These are phyloP conservation scores for Nitzschia palea DNA, from an alignment of 108 stramenopile species.

Conservation along the genomic window DNA sequence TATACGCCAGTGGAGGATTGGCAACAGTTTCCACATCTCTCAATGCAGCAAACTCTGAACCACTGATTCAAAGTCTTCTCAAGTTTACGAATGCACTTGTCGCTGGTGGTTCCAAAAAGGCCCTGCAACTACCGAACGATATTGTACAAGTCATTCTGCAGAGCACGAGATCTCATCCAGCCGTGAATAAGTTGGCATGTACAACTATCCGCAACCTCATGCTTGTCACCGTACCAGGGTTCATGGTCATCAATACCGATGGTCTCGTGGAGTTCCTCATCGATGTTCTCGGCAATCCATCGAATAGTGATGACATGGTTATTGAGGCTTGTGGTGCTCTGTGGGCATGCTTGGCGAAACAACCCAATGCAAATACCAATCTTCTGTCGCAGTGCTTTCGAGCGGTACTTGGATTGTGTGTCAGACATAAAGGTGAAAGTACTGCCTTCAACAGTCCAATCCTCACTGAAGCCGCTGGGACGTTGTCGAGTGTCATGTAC, in stretches of 20 bases:
- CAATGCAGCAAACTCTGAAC: not conserved
- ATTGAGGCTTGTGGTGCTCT: conserved; percentile 29
- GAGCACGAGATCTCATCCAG: not conserved
- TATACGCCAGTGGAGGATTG: not conserved
- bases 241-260: not conserved
- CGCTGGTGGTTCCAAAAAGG: not conserved
- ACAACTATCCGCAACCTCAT: conserved; percentile 2
- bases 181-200: not conserved
- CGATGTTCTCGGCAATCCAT: not conserved
- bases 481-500: conserved; percentile 22
- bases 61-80: not conserved
- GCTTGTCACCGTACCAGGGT: not conserved
- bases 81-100: conserved; percentile 9
- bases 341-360: conserved; percentile 32
- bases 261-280: conserved; percentile 1
- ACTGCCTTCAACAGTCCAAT: conserved; percentile 9
- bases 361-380: not conserved
- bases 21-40: conserved; percentile 14
- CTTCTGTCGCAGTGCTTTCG: conserved; percentile 1
- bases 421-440: conserved; percentile 11
- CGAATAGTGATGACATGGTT: not conserved
- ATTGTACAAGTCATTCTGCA: conserved; percentile 15
- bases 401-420: conserved; percentile 22
- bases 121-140: conserved; percentile 11
- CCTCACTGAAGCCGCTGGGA: conserved; percentile 24